A percentile compares a stretch with the other conserved stretches of the same genome.
These are phyloP conservation scores for Tolypocladium nubicola DNA, from an alignment of 2,329 filamentous ascomycete species.

Conservation along the genomic window DNA sequence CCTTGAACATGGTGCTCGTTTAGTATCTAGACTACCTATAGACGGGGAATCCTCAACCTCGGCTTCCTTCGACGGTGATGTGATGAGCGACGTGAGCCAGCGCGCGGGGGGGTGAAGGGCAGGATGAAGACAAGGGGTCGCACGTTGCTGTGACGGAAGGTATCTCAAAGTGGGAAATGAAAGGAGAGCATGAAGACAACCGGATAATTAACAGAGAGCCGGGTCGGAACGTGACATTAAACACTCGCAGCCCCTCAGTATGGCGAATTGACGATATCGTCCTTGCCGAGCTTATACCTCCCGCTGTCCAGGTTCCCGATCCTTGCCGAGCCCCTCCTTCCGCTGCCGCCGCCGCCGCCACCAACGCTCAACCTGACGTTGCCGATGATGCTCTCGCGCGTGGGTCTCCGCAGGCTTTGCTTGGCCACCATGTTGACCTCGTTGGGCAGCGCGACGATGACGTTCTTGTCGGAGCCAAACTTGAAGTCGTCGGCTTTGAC, in stretches of 20 bases:
- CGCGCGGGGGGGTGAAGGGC: too few relatives aligned
- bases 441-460: conserved; percentile 92
- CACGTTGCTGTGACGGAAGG: not conserved
- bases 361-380: conserved; percentile 37
- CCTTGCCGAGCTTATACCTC: conserved; percentile 63
- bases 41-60: not conserved
- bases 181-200: not conserved
- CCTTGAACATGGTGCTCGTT: not conserved
- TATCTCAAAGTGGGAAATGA: not conserved
- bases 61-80: not conserved
- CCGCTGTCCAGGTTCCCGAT: conserved; percentile 44
- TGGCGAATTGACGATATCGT: conserved; percentile 71
- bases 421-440: conserved; percentile 97
- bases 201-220: not conserved
- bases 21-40: not conserved
- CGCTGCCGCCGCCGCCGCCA: conserved; percentile 28
- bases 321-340: conserved; percentile 37
- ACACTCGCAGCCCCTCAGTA: conserved; percentile 28
- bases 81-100: not conserved
- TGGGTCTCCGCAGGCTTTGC: conserved; percentile 74
- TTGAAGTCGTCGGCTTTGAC: conserved; percentile 99
- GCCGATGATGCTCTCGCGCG: conserved; percentile 81
- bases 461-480: conserved; percentile 93
- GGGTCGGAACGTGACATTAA: not conserved
- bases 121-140: not conserved